phyloP scores from a whole-genome alignment of 2,329 filamentous ascomycete species.

The Ascosphaera acerosa region DNA sequence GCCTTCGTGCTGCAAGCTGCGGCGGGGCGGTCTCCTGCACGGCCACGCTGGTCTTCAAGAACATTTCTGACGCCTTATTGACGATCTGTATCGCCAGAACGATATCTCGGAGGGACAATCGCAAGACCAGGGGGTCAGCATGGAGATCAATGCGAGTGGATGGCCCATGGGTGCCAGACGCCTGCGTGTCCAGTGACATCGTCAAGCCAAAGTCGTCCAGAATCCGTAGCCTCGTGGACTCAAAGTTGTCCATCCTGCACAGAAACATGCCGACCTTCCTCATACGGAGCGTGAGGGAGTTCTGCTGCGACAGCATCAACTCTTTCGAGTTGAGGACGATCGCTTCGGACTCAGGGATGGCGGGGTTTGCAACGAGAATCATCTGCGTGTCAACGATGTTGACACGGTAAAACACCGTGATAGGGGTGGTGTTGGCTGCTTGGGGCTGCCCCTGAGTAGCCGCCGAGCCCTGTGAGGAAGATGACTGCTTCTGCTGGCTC shows the following conservation, averaged over 20 bases:
- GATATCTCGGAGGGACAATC: conserved; percentile 82
- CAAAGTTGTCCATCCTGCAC: conserved; percentile 94
- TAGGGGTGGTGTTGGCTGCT: conserved; percentile 19
- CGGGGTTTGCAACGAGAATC: conserved; percentile 84
- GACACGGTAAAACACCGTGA: conserved; percentile 65
- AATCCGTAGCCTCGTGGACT: conserved; percentile 69
- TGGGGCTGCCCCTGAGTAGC: conserved; percentile 1
- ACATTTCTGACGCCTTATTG: conserved; percentile 70
- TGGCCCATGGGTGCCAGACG: conserved; percentile 32
- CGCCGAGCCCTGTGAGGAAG: conserved; percentile 7
- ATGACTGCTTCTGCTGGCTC: background rate
- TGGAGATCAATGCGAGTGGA: conserved; percentile 62
- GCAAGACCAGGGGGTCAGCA: conserved; percentile 71
- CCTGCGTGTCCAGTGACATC: conserved; percentile 55
- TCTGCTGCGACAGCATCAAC: conserved; percentile 74
- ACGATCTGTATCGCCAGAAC: conserved; percentile 81
- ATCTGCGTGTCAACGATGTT: conserved; percentile 93
- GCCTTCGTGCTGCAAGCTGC: conserved; percentile 8
- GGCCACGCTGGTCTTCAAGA: conserved; percentile 24
- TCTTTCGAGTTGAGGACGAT: conserved; percentile 91
- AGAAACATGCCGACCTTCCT: conserved; percentile 94
- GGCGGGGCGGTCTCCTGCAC: conserved; percentile 28
- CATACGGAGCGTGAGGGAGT: conserved; percentile 79
- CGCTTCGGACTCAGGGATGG: conserved; percentile 73
- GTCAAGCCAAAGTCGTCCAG: conserved; percentile 91